phyloP scores from a whole-genome alignment of 2,329 filamentous ascomycete genomes.

The Nigrospora oryzae region DNA sequence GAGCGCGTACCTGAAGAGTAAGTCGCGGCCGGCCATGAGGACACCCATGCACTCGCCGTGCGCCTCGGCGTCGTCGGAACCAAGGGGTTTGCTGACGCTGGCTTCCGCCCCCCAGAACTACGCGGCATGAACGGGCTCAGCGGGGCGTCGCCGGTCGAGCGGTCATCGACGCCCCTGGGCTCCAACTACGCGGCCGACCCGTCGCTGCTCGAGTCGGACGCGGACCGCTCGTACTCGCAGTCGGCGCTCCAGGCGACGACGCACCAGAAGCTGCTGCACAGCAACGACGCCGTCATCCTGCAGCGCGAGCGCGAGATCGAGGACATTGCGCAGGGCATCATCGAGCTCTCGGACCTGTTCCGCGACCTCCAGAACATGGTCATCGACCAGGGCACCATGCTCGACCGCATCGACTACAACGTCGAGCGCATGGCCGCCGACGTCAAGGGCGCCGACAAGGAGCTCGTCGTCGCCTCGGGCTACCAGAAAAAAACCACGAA shows the following conservation, averaged over 20 bases:
- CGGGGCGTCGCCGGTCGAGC: constrained; percentile 42
- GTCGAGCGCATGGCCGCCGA: constrained; percentile 92
- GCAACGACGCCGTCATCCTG: constrained; percentile 75
- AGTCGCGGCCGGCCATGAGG: constrained; percentile 6
- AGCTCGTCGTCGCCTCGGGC: constrained; percentile 77
- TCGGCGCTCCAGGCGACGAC: constrained; percentile 75
- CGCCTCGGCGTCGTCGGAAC: not conserved
- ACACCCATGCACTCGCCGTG: not conserved
- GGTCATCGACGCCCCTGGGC: constrained; percentile 39
- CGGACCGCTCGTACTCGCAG: constrained; percentile 87
- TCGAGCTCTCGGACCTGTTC: constrained; percentile 93
- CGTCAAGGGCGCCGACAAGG: constrained; percentile 87
- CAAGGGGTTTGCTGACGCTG: not conserved
- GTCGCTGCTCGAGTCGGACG: constrained; percentile 85
- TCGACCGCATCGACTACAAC: constrained; percentile 96
- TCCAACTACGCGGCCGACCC: constrained; percentile 65
- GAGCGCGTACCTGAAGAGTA: constrained; percentile 91
- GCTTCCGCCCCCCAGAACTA: constrained; percentile 45
- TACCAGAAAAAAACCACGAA: constrained; percentile 88
- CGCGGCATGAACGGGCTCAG: constrained; percentile 59
- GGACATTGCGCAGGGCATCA: constrained; percentile 96
- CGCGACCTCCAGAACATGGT: constrained; percentile 94
- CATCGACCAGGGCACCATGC: constrained; percentile 82
- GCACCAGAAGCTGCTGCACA: constrained; percentile 49
- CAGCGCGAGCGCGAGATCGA: constrained; percentile 96